phyloP scores from a whole-genome alignment of 2,329 filamentous ascomycete genomes.

The Phialophora tarda region DNA sequence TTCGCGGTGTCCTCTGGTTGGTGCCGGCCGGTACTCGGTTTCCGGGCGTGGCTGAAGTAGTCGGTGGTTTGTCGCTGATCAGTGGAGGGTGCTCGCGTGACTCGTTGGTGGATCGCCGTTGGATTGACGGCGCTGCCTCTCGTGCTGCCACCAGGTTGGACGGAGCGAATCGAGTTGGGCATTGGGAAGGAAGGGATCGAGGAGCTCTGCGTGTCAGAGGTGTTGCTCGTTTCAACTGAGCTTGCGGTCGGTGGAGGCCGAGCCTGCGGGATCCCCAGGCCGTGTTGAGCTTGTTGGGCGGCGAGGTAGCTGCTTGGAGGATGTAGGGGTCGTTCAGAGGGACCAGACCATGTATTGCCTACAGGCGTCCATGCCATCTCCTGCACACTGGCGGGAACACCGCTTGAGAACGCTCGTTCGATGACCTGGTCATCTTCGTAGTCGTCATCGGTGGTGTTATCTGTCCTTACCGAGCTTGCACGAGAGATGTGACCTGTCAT shows the following conservation, averaged over 20 bases:
- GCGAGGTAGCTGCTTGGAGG: slow-evolving; percentile 52
- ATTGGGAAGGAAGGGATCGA: slow-evolving; percentile 39
- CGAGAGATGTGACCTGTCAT: slow-evolving; percentile 53
- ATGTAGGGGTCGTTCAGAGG: slow-evolving; percentile 42
- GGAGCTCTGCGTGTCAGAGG: slow-evolving; percentile 25
- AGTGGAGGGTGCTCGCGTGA: not conserved
- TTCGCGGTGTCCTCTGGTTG: slow-evolving; percentile 6
- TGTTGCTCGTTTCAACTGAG: slow-evolving; percentile 29
- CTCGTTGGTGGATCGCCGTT: not conserved
- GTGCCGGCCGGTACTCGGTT: slow-evolving; percentile 17
- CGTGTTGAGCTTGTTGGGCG: slow-evolving; percentile 35
- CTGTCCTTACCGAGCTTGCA: slow-evolving; percentile 49
- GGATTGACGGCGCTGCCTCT: not conserved
- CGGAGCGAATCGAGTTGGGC: slow-evolving; percentile 33
- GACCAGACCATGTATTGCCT: slow-evolving; percentile 39
- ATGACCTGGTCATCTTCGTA: slow-evolving; percentile 40
- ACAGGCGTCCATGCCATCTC: slow-evolving; percentile 41
- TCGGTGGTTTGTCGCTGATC: slow-evolving; percentile 20
- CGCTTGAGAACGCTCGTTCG: slow-evolving; percentile 42
- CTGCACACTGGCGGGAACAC: slow-evolving; percentile 40
- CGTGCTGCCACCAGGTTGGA: slow-evolving; percentile 16
- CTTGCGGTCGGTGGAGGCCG: slow-evolving; percentile 40
- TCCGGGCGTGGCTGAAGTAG: slow-evolving; percentile 32
- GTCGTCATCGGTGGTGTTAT: slow-evolving; percentile 46
- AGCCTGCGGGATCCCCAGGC: slow-evolving; percentile 35